Conservation (phyloP, 306 rosid species). For the Prunus salicina region DNA sequence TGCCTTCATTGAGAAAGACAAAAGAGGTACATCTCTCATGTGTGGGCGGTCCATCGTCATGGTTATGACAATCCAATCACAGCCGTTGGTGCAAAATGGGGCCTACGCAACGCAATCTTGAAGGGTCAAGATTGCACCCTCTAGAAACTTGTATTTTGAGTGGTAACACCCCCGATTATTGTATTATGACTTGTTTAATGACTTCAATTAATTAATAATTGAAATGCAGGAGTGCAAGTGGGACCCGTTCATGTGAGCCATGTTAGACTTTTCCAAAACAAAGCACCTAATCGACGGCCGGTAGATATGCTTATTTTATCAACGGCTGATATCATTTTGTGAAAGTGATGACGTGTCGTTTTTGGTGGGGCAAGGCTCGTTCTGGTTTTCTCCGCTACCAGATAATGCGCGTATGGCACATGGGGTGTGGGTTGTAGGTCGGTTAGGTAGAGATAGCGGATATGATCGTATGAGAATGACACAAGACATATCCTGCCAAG, state of each 20-base stretch:
- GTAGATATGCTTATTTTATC: background rate
- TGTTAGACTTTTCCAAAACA: background rate
- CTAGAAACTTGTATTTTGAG: background rate
- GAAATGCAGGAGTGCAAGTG: background rate
- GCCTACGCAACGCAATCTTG: background rate
- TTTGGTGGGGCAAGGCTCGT: slow-evolving; percentile 21
- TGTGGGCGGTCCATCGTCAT: background rate
- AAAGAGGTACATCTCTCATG: background rate
- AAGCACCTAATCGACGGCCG: background rate
- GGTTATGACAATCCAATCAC: background rate
- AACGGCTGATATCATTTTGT: background rate
- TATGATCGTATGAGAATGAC: background rate
- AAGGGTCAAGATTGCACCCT: background rate
- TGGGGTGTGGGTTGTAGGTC: slow-evolving; percentile 46
- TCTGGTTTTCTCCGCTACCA: background rate
- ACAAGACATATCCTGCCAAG: background rate
- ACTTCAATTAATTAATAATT: background rate
- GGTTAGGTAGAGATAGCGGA: background rate
- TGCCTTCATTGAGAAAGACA: background rate
- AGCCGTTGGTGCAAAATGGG: background rate
- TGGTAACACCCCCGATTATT: background rate
- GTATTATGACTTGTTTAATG: background rate
- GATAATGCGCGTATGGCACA: slow-evolving; percentile 35
- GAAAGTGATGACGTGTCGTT: background rate
- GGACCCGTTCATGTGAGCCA: slow-evolving; percentile 22